Evolutionary conservation across 108 stramenopile species (phyloP), one percentile per base, ranked within the genome.

Genomic region (Cylindrotheca closterium): DNA sequence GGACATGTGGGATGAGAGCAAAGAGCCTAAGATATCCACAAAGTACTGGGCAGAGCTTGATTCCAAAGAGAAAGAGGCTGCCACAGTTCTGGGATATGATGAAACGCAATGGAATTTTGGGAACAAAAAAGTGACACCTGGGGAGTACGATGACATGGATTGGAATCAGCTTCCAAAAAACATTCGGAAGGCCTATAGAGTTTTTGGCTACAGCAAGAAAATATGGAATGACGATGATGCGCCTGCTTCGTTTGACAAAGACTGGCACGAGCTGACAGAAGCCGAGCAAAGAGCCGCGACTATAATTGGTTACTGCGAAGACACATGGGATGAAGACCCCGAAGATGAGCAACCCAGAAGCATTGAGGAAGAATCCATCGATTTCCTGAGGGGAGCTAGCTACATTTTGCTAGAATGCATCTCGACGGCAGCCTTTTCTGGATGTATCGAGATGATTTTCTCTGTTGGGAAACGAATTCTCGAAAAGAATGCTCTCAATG

Each of bases 81-180:
- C 70, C 19, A 26, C 18, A 2, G 47, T 37, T 2, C 27, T 73
- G 2, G 63, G 71, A n/a, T 65, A 55, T 58, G 53, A 48, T 19
- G 22, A 42, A 53, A 22, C 15, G 10, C 52, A 37, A 18, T 74
- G 73, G 66, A 47, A 74, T 27, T 23, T 33, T 24, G 53, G 63
- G 29, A 32, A 63, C 47, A 50, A 56, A 21, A 18, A 57, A 0
- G n/a, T n/a, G n/a, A n/a, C n/a, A n/a, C n/a, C n/a, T n/a, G n/a
- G n/a, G n/a, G 7, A 10, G 7, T 42, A 42, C 37, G 63, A 64
- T 2, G 52, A 64, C 22, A n/a, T 60, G 17, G 75, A 77, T 49
- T 82, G 81, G 81, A 71, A 57, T 3, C 78, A 82, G 29, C 50
- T 82, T 3, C 74, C 76, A 24, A n/a, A 47, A 0, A 47, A 78